Conservation (phyloP, 371 early-diverging fungal species). For the Funneliformis caledonium region DNA sequence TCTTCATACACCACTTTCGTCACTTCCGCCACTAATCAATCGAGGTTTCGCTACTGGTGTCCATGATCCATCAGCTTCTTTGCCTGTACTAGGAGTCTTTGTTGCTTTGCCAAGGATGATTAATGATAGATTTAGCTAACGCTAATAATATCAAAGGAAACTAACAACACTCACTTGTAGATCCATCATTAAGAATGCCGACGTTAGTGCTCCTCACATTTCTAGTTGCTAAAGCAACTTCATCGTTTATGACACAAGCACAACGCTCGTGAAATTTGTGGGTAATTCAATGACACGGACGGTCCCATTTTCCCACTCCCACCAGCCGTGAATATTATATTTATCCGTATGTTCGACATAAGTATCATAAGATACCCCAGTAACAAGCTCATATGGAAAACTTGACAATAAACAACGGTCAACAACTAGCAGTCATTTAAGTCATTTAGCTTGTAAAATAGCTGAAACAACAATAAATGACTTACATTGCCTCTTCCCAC, state of each 20-base stretch:
- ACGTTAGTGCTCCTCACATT: not conserved
- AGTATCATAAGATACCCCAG: constrained; percentile 7
- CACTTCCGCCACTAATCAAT: not conserved
- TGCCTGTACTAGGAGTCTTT: not conserved
- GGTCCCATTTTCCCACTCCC: constrained; percentile 11
- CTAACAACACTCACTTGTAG: constrained; percentile 1
- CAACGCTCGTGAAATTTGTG: not conserved
- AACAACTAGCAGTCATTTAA: no score
- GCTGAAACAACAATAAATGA: not conserved
- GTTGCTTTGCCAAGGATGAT: constrained; percentile 25
- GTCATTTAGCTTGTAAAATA: not conserved
- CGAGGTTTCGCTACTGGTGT: constrained; percentile 17
- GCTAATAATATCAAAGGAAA: not conserved
- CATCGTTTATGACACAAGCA: not conserved
- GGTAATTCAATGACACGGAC: constrained; percentile 11
- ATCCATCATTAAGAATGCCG: not conserved
- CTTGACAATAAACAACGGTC: not conserved
- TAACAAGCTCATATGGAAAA: not conserved
- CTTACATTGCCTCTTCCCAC: constrained; percentile 25
- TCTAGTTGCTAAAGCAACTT: not conserved
- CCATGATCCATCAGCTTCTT: not conserved
- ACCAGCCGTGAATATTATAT: constrained; percentile 6
- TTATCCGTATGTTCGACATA: not conserved
- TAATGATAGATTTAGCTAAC: not conserved
- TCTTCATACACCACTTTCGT: not conserved